Base-by-base conservation (phyloP, 768 basidiomycete species). In the Filobasidium wieringae region DNA sequence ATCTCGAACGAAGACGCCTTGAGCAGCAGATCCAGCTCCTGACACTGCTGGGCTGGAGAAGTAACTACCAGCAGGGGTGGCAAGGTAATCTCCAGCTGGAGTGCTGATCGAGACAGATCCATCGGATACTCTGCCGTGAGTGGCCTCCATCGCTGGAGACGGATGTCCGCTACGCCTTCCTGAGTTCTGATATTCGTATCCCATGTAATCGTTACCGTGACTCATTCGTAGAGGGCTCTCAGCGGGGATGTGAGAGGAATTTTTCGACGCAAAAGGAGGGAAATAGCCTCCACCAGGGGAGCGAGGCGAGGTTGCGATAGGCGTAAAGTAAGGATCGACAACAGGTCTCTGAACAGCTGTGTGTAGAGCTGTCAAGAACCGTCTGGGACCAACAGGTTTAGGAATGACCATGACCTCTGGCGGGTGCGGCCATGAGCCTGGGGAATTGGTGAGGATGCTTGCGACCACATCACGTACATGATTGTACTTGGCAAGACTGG, bases 321-420 rank as follows among this genome's bases (percentile, higher is more conserved):
- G 93, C 0, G 81, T 74, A 68, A 97, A 95, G 72, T 84, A 86
- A 0, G 92, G 87, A 69, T 99, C 93, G 30, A 99, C 82, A 11
- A 82, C 69, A 0, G 95, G 92, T 63, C 84, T 87, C 8, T 81
- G 86, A 50, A 88, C 79, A 1, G 91, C 91, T 4, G 88, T 96
- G 70, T 93, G 86, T 17, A 99, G 77, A 26, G 91, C 86, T 22
- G 91, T 92, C 64, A 99, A 77, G 65, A 96, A 84, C 8, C 93
- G 83, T 36, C 93, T 82, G 7, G 95, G 95, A 4, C 95, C 93
- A 17, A 87, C 92, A 9, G 93, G 93, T 74, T 97, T 99, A 22
- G 92, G 93, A 36, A 97, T 85, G 64, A 99, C 88, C 80, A 97
- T 87, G 29, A 99, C 82, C 65, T 99, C 95, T 0, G 95, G 85